Evolutionary conservation across 1,284 basidiomycete species (phyloP), one percentile per base, ranked within the genome.

Genomic region (Ganoderma lucidum): DNA sequence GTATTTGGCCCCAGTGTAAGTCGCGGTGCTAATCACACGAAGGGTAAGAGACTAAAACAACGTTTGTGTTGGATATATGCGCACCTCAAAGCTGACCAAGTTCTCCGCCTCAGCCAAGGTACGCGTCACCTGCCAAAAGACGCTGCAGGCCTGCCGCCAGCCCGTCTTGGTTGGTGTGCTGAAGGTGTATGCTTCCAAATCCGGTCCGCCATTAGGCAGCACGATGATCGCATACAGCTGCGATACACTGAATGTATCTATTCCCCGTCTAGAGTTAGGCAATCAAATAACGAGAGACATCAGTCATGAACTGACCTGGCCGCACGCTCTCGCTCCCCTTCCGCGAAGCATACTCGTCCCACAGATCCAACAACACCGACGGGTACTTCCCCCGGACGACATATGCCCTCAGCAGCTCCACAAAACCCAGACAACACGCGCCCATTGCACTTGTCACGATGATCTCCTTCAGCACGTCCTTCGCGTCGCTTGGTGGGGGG

Each of bases 1-100:
- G 87, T 62, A 99, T 93, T 80, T 99, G 98, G n/a, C 97, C 97
- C 90, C 96, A 96, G 78, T 99, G 97, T 44, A 99, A 86, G 80
- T 99, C 97, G 23, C 97, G 95, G 81, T 99, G 98, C 95, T 98
- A 78, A 9, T 15, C 41, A 32, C 39, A 28, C 15, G 12, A 5
- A 59, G 14, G 17, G 41, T 23, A 48, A 2, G 64, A 39, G 23
- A 53, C 64, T 30, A 15, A 28, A 10, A 28, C 41, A 62, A 55
- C 70, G 17, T 39, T 39, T 30, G n/a, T n/a, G 67, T 51, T 62
- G 63, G 30, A 1, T 39, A 56, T 41, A 73, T 73, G 58, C 72
- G 64, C 72, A 96, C 96, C 88, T 99, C 97, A 73, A 99, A 99
- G 23, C 87, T 84, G 15, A 91, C 88, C 65, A 90, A 82, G 30